A percentile compares a stretch with the other conserved stretches of the same genome.
phyloP scores from a whole-genome alignment of 2,329 filamentous ascomycete genomes.

The Verticillium dahliae region DNA sequence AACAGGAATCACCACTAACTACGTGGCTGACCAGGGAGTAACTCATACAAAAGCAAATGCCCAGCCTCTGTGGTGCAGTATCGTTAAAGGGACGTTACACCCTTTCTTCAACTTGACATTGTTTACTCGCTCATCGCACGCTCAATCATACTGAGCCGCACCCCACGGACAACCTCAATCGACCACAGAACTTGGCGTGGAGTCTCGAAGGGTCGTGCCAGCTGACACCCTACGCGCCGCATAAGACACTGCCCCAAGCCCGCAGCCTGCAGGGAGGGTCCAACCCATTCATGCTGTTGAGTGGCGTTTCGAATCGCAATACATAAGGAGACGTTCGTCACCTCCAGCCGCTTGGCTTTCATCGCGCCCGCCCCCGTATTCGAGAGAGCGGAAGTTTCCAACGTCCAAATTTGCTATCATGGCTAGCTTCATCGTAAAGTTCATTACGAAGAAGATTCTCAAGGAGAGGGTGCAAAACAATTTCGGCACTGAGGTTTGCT shows the following conservation, averaged over 20 bases:
- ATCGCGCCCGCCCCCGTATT: too few relatives aligned
- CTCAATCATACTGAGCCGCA: too few relatives aligned
- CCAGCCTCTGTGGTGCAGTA: not conserved
- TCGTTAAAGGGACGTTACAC: too few relatives aligned
- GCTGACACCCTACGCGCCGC: not conserved
- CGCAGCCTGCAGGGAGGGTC: not conserved
- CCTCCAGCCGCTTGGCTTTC: not conserved
- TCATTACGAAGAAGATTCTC: constrained; percentile 49
- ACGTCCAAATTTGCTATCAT: not conserved
- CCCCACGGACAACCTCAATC: not conserved
- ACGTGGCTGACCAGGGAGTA: not conserved
- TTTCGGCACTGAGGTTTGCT: constrained; percentile 45
- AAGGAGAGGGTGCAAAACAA: constrained; percentile 51
- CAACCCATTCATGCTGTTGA: not conserved
- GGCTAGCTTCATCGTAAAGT: constrained; percentile 39
- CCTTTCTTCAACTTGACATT: too few relatives aligned
- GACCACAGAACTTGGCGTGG: not conserved
- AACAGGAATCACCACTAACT: not conserved
- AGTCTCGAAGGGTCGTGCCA: too few relatives aligned
- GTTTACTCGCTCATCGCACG: too few relatives aligned
- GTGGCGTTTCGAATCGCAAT: not conserved
- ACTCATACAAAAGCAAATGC: not conserved
- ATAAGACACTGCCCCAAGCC: not conserved
- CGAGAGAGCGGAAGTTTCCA: too few relatives aligned
- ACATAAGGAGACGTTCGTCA: not conserved